These are phyloP conservation scores for Meyerozyma carpophila DNA, from an alignment of 1,139 yeast genomes.

Conservation along the genomic window DNA sequence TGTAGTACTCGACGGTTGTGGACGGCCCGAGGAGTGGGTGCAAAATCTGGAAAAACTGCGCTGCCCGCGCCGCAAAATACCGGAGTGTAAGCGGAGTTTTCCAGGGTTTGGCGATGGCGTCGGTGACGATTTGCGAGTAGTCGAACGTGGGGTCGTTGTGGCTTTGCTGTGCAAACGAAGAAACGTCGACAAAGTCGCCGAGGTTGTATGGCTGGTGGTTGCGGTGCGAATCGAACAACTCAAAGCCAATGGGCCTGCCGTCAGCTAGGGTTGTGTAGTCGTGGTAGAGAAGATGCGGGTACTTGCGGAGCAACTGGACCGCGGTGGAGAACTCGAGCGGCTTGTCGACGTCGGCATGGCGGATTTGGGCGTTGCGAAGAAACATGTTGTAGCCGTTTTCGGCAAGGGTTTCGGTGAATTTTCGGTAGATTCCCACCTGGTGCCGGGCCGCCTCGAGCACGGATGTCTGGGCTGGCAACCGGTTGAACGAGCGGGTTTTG, in stretches of 20 bases:
- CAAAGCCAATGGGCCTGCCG: conserved; percentile 42
- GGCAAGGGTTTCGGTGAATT: conserved; percentile 13
- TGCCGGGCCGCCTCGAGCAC: conserved; percentile 45
- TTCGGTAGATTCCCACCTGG: conserved; percentile 54
- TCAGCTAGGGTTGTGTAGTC: conserved; percentile 44
- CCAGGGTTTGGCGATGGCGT: conserved; percentile 37
- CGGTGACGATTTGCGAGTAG: conserved; percentile 5
- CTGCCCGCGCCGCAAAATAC: conserved; percentile 49
- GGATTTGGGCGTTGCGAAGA: conserved; percentile 37
- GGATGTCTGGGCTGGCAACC: conserved; percentile 41
- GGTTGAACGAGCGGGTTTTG: conserved; percentile 45
- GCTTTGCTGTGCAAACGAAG: not conserved
- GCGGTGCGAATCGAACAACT: conserved; percentile 26
- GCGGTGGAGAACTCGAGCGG: conserved; percentile 40
- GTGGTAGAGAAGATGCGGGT: conserved; percentile 24
- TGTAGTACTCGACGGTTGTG: conserved; percentile 51
- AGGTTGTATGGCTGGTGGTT: conserved; percentile 6
- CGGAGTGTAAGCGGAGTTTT: conserved; percentile 48
- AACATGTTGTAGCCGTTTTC: conserved; percentile 27
- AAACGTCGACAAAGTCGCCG: not conserved
- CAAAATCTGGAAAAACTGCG: conserved; percentile 41
- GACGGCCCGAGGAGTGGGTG: conserved; percentile 27
- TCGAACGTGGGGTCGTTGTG: conserved; percentile 5
- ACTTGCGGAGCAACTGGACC: conserved; percentile 29
- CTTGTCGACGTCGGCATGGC: conserved; percentile 43